Conservation (phyloP, 148 eudicot species). For the Camellia lanceoleosa region DNA sequence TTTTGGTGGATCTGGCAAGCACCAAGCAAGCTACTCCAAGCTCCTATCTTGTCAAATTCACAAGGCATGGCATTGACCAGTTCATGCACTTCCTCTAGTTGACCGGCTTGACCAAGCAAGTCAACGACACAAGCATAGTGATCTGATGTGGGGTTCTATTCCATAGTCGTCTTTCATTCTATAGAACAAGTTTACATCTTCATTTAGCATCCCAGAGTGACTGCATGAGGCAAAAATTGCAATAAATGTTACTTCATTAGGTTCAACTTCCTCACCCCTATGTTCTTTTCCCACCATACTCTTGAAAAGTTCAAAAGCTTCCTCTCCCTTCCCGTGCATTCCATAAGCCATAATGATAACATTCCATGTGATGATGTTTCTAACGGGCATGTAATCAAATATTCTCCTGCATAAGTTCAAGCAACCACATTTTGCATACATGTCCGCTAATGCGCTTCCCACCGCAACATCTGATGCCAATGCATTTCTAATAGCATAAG, state of each 20-base stretch:
- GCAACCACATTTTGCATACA: constrained; percentile 92
- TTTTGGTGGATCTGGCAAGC: constrained; percentile 75
- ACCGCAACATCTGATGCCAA: constrained; percentile 72
- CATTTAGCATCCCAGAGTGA: constrained; percentile 65
- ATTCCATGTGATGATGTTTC: constrained; percentile 87
- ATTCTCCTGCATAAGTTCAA: constrained; percentile 55
- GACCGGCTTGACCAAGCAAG: constrained; percentile 85
- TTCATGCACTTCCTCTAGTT: constrained; percentile 53
- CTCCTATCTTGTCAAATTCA: constrained; percentile 44
- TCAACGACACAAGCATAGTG: constrained; percentile 76
- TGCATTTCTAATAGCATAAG: constrained; percentile 57
- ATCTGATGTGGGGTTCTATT: constrained; percentile 55
- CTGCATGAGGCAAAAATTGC: constrained; percentile 70
- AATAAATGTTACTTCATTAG: constrained; percentile 64
- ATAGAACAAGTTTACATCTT: constrained; percentile 52
- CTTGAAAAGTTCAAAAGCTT: constrained; percentile 50
- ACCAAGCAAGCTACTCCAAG: constrained; percentile 85
- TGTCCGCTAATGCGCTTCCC: constrained; percentile 82
- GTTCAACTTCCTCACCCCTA: constrained; percentile 38
- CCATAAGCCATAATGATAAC: constrained; percentile 87
- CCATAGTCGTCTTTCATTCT: constrained; percentile 51
- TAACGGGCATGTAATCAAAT: constrained; percentile 57
- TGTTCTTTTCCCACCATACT: constrained; percentile 45
- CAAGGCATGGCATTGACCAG: constrained; percentile 57
- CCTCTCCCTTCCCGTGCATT: constrained; percentile 81